phyloP scores from a whole-genome alignment of 2,329 filamentous ascomycete species.

The Pezicula neosporulosa region DNA sequence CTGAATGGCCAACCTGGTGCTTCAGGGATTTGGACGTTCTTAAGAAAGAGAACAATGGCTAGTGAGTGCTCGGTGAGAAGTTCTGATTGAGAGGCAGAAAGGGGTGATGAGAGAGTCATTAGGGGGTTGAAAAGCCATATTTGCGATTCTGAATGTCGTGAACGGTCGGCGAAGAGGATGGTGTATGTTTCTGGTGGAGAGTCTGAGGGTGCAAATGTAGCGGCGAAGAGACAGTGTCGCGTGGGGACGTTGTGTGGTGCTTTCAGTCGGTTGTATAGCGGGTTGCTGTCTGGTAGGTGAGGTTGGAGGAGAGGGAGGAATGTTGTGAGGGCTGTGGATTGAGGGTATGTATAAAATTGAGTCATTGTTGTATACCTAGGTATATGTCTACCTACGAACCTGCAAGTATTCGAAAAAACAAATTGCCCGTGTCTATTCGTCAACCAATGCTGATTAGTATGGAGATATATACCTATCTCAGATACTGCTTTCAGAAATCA shows the following conservation, averaged over 20 bases:
- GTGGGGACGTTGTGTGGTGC: slow-evolving; percentile 23
- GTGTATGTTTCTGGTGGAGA: slow-evolving; percentile 15
- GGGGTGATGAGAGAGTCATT: slow-evolving; percentile 4
- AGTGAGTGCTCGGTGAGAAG: slow-evolving; percentile 11
- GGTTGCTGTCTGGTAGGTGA: slow-evolving; percentile 24
- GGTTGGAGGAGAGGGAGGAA: slow-evolving; percentile 18
- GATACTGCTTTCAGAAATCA: too few relatives aligned
- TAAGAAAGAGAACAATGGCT: slow-evolving; percentile 16
- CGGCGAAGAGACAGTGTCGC: slow-evolving; percentile 25
- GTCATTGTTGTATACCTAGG: too few relatives aligned
- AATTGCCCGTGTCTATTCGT: too few relatives aligned
- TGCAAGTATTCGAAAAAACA: too few relatives aligned
- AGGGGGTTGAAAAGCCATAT: slow-evolving; percentile 27
- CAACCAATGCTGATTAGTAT: too few relatives aligned
- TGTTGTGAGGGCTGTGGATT: slow-evolving; percentile 12
- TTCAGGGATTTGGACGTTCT: slow-evolving; percentile 14
- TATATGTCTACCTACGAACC: too few relatives aligned
- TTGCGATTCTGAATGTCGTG: slow-evolving; percentile 24
- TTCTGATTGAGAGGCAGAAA: slow-evolving; percentile 4
- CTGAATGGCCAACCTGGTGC: slow-evolving; percentile 28
- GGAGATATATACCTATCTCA: too few relatives aligned
- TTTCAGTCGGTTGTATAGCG: slow-evolving; percentile 23
- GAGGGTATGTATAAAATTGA: slow-evolving; percentile 9
- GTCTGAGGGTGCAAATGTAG: slow-evolving; percentile 17
- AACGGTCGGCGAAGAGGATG: slow-evolving; percentile 26